Percentiles rank a stretch among this genome's conserved stretches.
phyloP scores from a whole-genome alignment of 2,329 filamentous ascomycete genomes.

The Ascosphaera aggregata region DNA sequence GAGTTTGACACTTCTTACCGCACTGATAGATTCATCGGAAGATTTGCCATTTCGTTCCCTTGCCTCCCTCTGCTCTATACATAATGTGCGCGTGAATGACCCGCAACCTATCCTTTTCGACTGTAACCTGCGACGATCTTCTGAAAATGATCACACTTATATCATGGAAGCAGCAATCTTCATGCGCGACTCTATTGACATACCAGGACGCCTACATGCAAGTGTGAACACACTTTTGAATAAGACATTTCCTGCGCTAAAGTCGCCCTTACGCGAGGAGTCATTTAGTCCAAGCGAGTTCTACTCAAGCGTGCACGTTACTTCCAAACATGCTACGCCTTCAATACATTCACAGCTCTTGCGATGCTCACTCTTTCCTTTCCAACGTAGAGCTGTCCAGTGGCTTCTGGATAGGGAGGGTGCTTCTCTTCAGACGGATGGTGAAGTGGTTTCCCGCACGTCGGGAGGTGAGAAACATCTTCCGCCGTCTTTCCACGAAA shows the following conservation, averaged over 20 bases:
- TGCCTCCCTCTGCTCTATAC: not conserved
- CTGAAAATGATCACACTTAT: not conserved
- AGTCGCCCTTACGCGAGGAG: not conserved
- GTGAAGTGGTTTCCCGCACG: conserved; percentile 8
- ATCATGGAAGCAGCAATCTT: not conserved
- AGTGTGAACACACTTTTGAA: not conserved
- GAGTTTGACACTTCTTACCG: not conserved
- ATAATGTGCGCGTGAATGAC: not conserved
- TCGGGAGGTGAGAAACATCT: conserved; percentile 6
- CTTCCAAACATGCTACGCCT: conserved; percentile 12
- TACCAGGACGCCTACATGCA: not conserved
- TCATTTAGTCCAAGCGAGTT: conserved; percentile 15
- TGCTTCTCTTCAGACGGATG: conserved; percentile 12
- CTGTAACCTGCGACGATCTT: not conserved
- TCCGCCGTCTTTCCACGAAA: conserved; percentile 17
- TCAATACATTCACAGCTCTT: conserved; percentile 14
- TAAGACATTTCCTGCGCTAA: conserved; percentile 2
- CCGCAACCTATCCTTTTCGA: not conserved
- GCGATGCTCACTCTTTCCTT: conserved; percentile 22
- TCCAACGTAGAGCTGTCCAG: conserved; percentile 22
- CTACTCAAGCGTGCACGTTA: conserved; percentile 25
- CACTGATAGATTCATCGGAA: not conserved
- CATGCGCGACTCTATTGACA: not conserved
- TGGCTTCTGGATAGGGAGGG: conserved; percentile 25
- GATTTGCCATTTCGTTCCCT: not conserved